These are phyloP conservation scores for Punctularia strigosozonata DNA, from an alignment of 768 basidiomycete species.

Conservation along the genomic window DNA sequence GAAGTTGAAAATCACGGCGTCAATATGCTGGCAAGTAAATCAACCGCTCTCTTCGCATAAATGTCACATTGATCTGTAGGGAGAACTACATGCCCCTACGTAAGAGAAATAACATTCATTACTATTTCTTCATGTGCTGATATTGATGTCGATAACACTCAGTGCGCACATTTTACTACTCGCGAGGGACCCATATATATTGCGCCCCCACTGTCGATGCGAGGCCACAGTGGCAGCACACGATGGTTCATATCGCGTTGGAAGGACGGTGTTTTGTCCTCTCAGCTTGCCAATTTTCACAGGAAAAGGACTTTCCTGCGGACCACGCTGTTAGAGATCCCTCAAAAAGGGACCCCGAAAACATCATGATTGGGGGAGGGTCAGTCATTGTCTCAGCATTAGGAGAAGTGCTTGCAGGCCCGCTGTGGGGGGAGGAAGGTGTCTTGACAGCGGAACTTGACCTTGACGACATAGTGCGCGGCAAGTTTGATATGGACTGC, in stretches of 20 bases:
- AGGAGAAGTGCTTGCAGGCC: conserved; percentile 48
- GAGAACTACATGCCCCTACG: conserved; percentile 62
- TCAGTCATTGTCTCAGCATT: conserved; percentile 48
- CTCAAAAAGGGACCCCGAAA: conserved; percentile 26
- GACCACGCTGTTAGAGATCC: conserved; percentile 31
- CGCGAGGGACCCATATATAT: conserved; percentile 45
- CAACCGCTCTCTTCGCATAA: not conserved
- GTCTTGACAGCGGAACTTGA: conserved; percentile 46
- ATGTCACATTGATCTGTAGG: conserved; percentile 23
- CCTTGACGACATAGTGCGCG: conserved; percentile 41
- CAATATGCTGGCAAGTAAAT: conserved; percentile 42
- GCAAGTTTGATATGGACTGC: conserved; percentile 52
- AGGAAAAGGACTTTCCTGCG: conserved; percentile 40
- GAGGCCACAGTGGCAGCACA: conserved; percentile 40
- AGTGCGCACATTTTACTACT: conserved; percentile 53
- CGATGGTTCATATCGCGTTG: conserved; percentile 52
- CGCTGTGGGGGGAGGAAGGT: conserved; percentile 38
- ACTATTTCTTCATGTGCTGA: not conserved
- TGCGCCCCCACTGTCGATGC: conserved; percentile 59
- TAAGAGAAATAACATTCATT: conserved; percentile 17
- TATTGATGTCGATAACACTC: not conserved
- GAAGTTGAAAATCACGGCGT: conserved; percentile 36
- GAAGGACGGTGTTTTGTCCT: conserved; percentile 65
- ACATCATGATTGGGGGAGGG: conserved; percentile 50
- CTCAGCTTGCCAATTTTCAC: conserved; percentile 47